These are phyloP conservation scores for Bruguiera gymnorhiza DNA, from an alignment of 345 rosid species.

Conservation along the genomic window DNA sequence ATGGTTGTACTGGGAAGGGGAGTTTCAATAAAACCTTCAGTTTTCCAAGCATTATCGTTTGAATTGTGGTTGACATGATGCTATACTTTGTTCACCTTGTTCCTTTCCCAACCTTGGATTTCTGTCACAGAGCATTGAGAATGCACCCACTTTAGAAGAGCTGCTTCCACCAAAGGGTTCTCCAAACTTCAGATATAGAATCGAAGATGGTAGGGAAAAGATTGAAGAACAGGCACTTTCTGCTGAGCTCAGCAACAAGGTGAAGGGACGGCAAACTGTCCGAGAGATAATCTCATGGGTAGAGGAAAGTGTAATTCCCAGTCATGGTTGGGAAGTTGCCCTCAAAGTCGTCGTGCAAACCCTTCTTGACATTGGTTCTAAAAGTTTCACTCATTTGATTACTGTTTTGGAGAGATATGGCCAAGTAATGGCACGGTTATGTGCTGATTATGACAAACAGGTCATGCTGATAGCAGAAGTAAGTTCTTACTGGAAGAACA, in stretches of 20 bases:
- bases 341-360: conserved; percentile 75
- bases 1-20: too few relatives aligned
- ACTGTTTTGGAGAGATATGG: conserved; percentile 95
- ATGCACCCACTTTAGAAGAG: conserved; percentile 79
- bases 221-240: conserved; percentile 68
- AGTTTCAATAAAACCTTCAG: too few relatives aligned
- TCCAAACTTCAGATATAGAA: conserved; percentile 63
- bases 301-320: conserved; percentile 67
- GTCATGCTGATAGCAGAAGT: conserved; percentile 73
- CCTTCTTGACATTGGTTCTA: conserved; percentile 90
- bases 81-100: conserved; percentile 17
- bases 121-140: conserved; percentile 72
- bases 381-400: conserved; percentile 95
- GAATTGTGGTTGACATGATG: conserved; percentile 12
- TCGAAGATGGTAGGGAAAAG: conserved; percentile 63
- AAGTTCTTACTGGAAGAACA: conserved; percentile 80
- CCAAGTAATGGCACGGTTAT: conserved; percentile 70
- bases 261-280: conserved; percentile 78
- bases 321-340: conserved; percentile 64
- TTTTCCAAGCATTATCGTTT: background rate
- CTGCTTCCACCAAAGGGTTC: conserved; percentile 82
- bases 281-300: conserved; percentile 80
- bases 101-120: conserved; percentile 11
- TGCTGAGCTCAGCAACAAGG: conserved; percentile 70
- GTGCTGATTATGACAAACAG: conserved; percentile 80